Evolutionary conservation across 129 eudicot species (phyloP), one percentile per base, ranked within the genome.

Genomic region (Pittosporum tobira): DNA sequence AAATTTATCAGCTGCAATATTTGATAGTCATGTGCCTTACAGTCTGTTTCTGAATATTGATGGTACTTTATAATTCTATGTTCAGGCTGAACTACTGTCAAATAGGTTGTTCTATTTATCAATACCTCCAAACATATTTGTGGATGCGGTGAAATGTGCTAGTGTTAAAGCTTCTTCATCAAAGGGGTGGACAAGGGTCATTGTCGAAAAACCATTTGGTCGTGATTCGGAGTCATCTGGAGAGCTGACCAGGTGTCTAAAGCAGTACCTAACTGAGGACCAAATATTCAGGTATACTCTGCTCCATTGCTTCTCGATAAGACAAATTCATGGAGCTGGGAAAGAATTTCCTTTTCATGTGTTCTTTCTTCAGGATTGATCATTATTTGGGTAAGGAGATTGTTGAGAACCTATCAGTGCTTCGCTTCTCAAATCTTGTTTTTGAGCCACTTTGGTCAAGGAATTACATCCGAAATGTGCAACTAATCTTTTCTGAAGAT

Each of bases 401-500:
- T 7, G 95, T 89, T 38, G 95, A 89, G 73, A 85, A 85, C 56
- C 71, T 89, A 25, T 90, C 95, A 14, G 97, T 83, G 48, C 94
- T 90, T 48, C 95, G 95, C 23, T 90, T 90, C 69, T 85, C 97
- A 29, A 90, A 90, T 78, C 95, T 90, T 67, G 87, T 90, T 44
- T 89, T 89, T 26, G 95, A 85, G 81, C 97, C 97, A 57, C 87
- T 90, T 60, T 90, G 97, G 97, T 90, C 97, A 46, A 82, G 94
- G 62, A 83, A 80, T 65, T 90, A 85, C 79, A 89, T 89, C 67
- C 95, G 97, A 8, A 89, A 70, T 47, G 97, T 89, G 37, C 97
- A 89, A 40, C 70, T 89, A 28, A 90, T 90, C 46, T 90, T 90
- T 72, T 85, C 97, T 11, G 97, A 90, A 80, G 95, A 90, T 68